Base-by-base conservation (phyloP, 139 green algal species). In the Astrephomene gubernaculifera region DNA sequence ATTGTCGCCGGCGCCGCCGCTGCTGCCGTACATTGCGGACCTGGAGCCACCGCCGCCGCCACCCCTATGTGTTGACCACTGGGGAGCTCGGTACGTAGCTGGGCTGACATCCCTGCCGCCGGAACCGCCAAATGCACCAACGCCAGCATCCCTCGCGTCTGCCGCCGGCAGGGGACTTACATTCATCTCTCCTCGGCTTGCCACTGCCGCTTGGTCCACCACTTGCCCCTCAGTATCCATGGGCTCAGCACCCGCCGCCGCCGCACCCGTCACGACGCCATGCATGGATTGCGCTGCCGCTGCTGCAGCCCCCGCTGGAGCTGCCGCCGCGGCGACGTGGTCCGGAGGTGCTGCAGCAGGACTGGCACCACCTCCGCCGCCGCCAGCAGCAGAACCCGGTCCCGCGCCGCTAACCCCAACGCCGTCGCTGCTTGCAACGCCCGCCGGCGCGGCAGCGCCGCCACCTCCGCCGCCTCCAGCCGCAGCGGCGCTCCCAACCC, bases 201-300 rank as follows among this genome's bases (percentile, higher is more conserved):
- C 70, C 43, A 4, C 70, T 5, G 25, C 2, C 10, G 43, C 29
- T 25, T 78, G 70, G 29, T 78, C 70, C 12, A 78, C 70, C 45
- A 84, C 78, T 44, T 84, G 78, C 1, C 78, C 78, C 43, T 84
- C 78, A 22, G 78, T 84, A 22, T 84, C 78, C 78, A 84, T 84
- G 0, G 61, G 78, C 63, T 84, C 78, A 0, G 44, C 78, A 0
- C 25, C 41, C 8, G 29, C 78, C 9, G 43, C 76, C 17, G 63
- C 43, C 61, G 44, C 43, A 1, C 43, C 63, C 2, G 39, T 39
- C 12, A 31, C 43, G 1, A 8, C 61, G 8, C 44, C 78, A 2
- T 49, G 43, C 78, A 65, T 31, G 5, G 78, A 74, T 29, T 65
- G 44, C 5, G 43, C 72, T 35, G 35, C 52, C 4, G 72, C 29